Percentiles rank a stretch among this genome's conserved stretches.
phyloP scores from a whole-genome alignment of 2,329 filamentous ascomycete genomes.

The Alternaria tenuissima region DNA sequence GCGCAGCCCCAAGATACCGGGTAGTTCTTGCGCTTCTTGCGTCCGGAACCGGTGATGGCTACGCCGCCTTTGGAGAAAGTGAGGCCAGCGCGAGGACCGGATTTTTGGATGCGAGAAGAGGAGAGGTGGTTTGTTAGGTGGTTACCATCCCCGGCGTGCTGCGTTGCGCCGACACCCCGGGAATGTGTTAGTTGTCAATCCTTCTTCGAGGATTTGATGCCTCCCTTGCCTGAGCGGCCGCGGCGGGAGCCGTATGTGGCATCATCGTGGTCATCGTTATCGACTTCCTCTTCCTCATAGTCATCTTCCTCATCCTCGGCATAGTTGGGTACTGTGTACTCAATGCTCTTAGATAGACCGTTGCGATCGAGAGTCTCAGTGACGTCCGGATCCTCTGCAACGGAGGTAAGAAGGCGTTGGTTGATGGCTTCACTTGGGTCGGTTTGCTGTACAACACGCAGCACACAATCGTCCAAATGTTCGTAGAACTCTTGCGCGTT shows the following conservation, averaged over 20 bases:
- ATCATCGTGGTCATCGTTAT: constrained; percentile 62
- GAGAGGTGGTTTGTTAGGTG: constrained; percentile 32
- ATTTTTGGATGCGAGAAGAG: constrained; percentile 17
- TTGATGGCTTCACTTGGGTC: constrained; percentile 55
- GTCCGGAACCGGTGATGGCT: constrained; percentile 64
- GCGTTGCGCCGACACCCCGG: constrained; percentile 54
- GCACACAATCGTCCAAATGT: constrained; percentile 79
- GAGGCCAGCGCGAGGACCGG: constrained; percentile 64
- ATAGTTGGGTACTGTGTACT: constrained; percentile 54
- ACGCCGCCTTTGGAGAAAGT: constrained; percentile 81
- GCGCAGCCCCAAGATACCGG: constrained; percentile 93
- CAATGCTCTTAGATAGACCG: constrained; percentile 54
- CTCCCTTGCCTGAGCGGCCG: constrained; percentile 58
- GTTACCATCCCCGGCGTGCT: constrained; percentile 48
- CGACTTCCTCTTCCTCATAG: constrained; percentile 62
- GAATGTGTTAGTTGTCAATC: constrained; percentile 61
- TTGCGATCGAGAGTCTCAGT: constrained; percentile 52
- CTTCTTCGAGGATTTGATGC: constrained; percentile 62
- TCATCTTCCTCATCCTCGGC: constrained; percentile 60
- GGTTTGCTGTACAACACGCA: constrained; percentile 64
- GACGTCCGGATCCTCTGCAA: constrained; percentile 52
- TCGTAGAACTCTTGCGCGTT: constrained; percentile 97
- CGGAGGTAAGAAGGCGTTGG: constrained; percentile 51
- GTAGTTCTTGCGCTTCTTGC: constrained; percentile 93
- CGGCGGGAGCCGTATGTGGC: constrained; percentile 61